Evolutionary conservation across 306 rosid species (phyloP).

Genomic region (Rosa chinensis): DNA sequence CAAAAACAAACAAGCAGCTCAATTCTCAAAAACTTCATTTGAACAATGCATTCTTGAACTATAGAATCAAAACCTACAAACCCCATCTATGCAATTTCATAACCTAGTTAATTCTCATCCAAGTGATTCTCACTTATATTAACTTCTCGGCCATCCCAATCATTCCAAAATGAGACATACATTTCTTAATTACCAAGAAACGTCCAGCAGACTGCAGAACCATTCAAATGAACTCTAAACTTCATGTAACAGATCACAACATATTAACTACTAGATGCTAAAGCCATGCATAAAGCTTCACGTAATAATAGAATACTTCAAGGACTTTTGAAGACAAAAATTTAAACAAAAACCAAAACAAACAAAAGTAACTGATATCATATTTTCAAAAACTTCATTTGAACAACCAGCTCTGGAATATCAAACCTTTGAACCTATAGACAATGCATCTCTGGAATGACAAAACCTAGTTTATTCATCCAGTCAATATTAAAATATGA

Average conservation of each 20-base stretch:
- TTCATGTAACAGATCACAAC: background rate
- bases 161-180: conserved; percentile 27
- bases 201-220: background rate
- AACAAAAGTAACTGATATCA: no score
- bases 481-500: no score
- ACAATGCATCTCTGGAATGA: no score
- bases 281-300: background rate
- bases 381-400: no score
- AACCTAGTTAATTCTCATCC: background rate
- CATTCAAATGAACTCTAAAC: background rate
- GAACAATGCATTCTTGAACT: background rate
- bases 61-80: background rate
- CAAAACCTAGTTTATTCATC: no score
- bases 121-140: background rate
- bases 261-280: background rate
- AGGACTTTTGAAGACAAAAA: background rate
- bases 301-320: background rate
- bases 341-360: background rate
- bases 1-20: background rate
- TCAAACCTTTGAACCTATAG: no score
- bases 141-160: conserved; percentile 59
- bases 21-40: background rate
- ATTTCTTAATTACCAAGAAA: background rate
- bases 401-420: no score
- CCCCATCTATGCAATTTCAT: background rate